phyloP scores from a whole-genome alignment of 495 filamentous ascomycete genomes.

The Xylaria acuta region DNA sequence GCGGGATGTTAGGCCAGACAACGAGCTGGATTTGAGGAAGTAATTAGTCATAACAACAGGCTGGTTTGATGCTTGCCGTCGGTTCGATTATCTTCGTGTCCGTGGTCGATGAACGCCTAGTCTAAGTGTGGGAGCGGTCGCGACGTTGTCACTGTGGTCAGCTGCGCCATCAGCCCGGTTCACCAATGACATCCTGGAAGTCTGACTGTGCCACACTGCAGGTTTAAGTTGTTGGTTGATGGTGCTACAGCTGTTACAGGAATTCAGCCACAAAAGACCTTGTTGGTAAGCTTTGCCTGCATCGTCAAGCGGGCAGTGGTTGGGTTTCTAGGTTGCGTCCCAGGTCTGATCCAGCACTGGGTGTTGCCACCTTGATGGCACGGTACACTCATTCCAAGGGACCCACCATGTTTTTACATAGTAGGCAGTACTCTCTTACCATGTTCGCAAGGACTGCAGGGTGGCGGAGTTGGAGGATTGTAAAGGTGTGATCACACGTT shows the following conservation, averaged over 20 bases:
- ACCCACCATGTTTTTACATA: not conserved
- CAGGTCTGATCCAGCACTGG: not conserved
- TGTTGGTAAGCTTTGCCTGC: not conserved
- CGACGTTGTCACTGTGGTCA: constrained; percentile 9
- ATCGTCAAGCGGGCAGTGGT: not conserved
- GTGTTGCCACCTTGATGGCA: not conserved
- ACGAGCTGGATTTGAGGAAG: not conserved
- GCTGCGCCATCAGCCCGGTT: not conserved
- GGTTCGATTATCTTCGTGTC: not conserved
- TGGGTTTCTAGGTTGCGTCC: not conserved
- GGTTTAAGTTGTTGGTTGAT: constrained; percentile 14
- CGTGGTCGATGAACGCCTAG: not conserved
- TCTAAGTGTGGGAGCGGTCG: constrained; percentile 7
- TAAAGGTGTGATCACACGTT: not conserved
- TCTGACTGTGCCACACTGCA: constrained; percentile 4
- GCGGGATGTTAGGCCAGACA: not conserved
- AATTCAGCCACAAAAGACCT: not conserved
- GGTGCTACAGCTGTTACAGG: constrained; percentile 7
- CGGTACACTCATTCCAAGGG: not conserved
- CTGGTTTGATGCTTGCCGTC: too few species aligned
- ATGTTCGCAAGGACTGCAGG: not conserved
- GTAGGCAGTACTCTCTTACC: not conserved
- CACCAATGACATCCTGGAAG: not conserved
- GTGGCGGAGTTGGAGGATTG: not conserved
- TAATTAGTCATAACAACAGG: not conserved